Percentiles rank a stretch among this genome's conserved stretches.
phyloP scores from a whole-genome alignment of 139 green algal species.

The Coccomyxa sp. region DNA sequence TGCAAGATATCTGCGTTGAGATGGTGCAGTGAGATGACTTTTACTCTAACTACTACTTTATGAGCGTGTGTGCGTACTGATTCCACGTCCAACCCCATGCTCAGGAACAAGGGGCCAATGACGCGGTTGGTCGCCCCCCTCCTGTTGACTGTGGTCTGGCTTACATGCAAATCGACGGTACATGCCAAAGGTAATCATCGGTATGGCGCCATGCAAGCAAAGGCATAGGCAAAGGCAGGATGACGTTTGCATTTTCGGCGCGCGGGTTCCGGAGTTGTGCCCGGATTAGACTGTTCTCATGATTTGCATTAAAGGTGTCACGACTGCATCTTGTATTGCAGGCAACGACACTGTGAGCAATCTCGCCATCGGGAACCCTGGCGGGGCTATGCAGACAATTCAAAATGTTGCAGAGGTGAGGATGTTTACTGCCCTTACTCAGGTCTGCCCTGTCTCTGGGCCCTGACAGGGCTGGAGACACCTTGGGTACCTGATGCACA shows the following conservation, averaged over 20 bases:
- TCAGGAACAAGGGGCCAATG: conserved; percentile 1
- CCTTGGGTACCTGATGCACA: not conserved
- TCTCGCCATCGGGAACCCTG: not conserved
- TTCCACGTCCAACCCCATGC: not conserved
- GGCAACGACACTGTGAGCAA: not conserved
- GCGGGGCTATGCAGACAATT: not conserved
- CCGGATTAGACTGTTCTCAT: not conserved
- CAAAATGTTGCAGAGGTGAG: not conserved
- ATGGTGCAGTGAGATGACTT: not conserved
- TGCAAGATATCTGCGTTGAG: not conserved
- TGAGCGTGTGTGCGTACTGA: not conserved
- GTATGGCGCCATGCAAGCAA: not conserved
- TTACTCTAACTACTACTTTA: not conserved
- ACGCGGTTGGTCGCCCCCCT: not conserved
- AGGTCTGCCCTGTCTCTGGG: not conserved
- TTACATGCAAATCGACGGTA: not conserved
- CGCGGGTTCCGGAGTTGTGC: not conserved
- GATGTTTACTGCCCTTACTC: not conserved
- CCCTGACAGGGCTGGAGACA: not conserved
- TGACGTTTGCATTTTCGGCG: not conserved
- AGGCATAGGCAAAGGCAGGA: not conserved
- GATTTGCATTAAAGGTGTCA: not conserved
- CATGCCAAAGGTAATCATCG: not conserved
- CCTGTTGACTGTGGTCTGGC: not conserved
- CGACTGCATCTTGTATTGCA: not conserved